Percentiles rank a stretch among this genome's conserved stretches.
These are phyloP conservation scores for Skeletonema potamos DNA, from an alignment of 108 stramenopile genomes.

Conservation along the genomic window DNA sequence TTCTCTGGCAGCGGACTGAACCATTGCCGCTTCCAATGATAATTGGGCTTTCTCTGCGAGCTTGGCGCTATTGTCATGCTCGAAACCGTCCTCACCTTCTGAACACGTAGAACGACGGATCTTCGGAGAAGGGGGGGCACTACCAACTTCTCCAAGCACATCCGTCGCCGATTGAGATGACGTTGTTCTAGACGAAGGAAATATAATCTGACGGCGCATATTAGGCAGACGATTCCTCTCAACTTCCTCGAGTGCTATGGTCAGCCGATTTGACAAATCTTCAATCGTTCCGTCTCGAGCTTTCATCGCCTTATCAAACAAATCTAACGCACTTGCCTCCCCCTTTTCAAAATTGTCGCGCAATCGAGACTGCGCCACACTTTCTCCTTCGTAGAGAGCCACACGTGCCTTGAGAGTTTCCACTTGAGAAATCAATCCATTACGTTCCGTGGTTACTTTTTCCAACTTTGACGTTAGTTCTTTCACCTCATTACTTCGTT, in stretches of 20 bases:
- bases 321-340: slow-evolving; percentile 28
- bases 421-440: slow-evolving; percentile 48
- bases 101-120: neutral
- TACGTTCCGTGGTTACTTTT: slow-evolving; percentile 52
- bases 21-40: slow-evolving; percentile 24
- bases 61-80: slow-evolving; percentile 15
- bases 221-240: slow-evolving; percentile 46
- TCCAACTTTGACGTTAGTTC: slow-evolving; percentile 39
- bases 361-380: slow-evolving; percentile 30
- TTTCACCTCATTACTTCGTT: slow-evolving; percentile 54
- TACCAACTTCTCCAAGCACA: neutral
- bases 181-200: slow-evolving; percentile 27
- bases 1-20: slow-evolving; percentile 28
- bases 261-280: slow-evolving; percentile 49
- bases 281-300: slow-evolving; percentile 50
- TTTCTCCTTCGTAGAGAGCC: slow-evolving; percentile 43
- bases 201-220: slow-evolving; percentile 63
- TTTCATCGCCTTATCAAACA: slow-evolving; percentile 32
- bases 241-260: slow-evolving; percentile 43
- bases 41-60: slow-evolving; percentile 16
- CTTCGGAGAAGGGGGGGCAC: neutral
- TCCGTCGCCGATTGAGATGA: neutral
- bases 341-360: slow-evolving; percentile 37
- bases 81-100: slow-evolving; percentile 3
- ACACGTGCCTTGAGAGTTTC: slow-evolving; percentile 47